These are phyloP conservation scores for Usnea hakonensis DNA, from an alignment of 495 filamentous ascomycete genomes.

Conservation along the genomic window DNA sequence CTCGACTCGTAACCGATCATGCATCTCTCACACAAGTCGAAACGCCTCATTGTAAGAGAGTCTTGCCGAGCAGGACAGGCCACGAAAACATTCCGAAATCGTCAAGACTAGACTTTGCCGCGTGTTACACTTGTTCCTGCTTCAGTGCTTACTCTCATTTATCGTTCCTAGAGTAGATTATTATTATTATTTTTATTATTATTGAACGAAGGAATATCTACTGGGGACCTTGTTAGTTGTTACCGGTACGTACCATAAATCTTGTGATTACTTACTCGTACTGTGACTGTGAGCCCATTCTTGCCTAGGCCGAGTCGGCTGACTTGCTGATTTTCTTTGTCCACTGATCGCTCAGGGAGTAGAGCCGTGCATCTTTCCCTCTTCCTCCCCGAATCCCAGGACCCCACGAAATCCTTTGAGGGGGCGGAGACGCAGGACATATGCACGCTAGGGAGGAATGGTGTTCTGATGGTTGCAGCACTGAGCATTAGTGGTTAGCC, in stretches of 20 bases:
- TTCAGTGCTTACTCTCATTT: not conserved
- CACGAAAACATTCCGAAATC: conserved; percentile 5
- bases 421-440: conserved; percentile 15
- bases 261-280: too few species aligned
- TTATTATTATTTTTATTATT: too few species aligned
- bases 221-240: not conserved
- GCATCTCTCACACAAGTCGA: conserved; percentile 5
- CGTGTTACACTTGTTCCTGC: too few species aligned
- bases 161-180: too few species aligned
- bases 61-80: not conserved
- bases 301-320: not conserved
- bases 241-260: too few species aligned
- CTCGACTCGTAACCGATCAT: conserved; percentile 3
- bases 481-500: conserved; percentile 10
- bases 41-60: conserved; percentile 3
- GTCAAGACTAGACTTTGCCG: not conserved
- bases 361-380: not conserved
- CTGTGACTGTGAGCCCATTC: not conserved
- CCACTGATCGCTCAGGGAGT: not conserved
- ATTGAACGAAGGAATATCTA: not conserved
- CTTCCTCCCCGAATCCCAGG: not conserved
- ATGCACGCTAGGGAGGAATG: too few species aligned
- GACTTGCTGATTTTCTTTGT: not conserved
- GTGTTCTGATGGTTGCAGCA: conserved; percentile 16
- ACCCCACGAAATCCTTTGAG: conserved; percentile 5